Evolutionary conservation across 495 filamentous ascomycete species (phyloP), one percentile per base, ranked within the genome.

Genomic region (Daldinia vernicosa): DNA sequence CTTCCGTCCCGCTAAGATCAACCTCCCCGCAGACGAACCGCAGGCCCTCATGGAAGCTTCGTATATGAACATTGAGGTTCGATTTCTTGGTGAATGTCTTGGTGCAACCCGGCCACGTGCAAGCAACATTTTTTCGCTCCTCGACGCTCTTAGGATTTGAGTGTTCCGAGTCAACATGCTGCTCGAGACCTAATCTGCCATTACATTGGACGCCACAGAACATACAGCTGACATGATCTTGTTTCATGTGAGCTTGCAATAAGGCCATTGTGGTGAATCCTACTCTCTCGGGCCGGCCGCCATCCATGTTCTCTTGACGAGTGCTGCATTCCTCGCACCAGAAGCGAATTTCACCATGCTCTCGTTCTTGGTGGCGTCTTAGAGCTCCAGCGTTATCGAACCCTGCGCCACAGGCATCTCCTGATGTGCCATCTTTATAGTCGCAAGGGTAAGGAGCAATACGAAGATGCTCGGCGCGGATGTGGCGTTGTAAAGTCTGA

Each of bases 401-500:
- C 5, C 86, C 90, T 66, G 85, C 85, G 1, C 81, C 71, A 77
- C 95, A 99, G 60, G 74, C 70, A 35, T 84, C 77, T 5, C 86
- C 85, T 7, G 88, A 89, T 24, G 79, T 78, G n/a, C 81, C 78
- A 70, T 91, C 85, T 40, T 85, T 73, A 63, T 86, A 75, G 9
- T 79, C 77, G 77, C 94, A 98, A 2, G 84, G 80, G 67, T 88
- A 96, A 1, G 92, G 87, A 22, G 89, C 84, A 63, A 86, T 76
- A 6, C 89, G 82, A 24, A 95, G 82, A 76, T 99, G 95, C 2
- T 84, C 86, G 0, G 84, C 83, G 22, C 87, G 85, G 55, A 98
- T 89, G 78, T 99, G 95, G 17, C 90, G 88, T 71, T 93, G 88
- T 11, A 99, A 86, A 2, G 93, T 97, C 59, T 91, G 87, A 73